phyloP scores from a whole-genome alignment of 2,329 filamentous ascomycete species.

The Clarireedia monteithiana region DNA sequence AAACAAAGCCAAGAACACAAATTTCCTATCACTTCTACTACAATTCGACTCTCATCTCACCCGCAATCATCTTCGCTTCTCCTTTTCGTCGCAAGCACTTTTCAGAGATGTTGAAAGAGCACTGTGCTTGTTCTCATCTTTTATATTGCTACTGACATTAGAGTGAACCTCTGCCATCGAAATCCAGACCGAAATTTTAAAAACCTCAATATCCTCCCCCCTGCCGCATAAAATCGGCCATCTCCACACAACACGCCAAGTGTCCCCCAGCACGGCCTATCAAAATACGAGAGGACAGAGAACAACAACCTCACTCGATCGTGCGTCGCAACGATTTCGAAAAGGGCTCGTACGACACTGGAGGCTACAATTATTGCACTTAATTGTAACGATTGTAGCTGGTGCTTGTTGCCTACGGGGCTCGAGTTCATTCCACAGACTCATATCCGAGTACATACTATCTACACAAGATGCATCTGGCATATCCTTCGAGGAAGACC shows the following conservation, averaged over 20 bases:
- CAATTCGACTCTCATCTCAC: background rate
- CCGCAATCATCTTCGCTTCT: background rate
- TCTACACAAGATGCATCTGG: slow-evolving; percentile 67
- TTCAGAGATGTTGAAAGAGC: background rate
- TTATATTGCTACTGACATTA: background rate
- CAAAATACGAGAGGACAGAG: slow-evolving; percentile 9
- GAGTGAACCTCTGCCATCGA: too few relatives aligned
- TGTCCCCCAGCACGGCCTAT: slow-evolving; percentile 2
- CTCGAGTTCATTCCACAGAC: background rate
- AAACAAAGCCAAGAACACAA: slow-evolving; percentile 6
- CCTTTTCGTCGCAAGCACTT: background rate
- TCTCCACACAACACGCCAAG: slow-evolving; percentile 10
- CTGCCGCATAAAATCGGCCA: background rate
- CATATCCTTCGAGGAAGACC: slow-evolving; percentile 77
- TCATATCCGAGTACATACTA: slow-evolving; percentile 7
- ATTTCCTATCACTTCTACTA: background rate
- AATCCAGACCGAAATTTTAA: too few relatives aligned
- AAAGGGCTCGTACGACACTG: slow-evolving; percentile 1
- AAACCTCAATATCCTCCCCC: too few relatives aligned
- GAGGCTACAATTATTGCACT: slow-evolving; percentile 8
- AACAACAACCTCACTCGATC: slow-evolving; percentile 4
- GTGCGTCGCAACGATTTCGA: slow-evolving; percentile 2
- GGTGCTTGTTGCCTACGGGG: background rate
- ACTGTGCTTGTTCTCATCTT: too few relatives aligned
- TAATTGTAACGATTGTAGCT: slow-evolving; percentile 8